Base-by-base conservation (phyloP, 2,329 filamentous ascomycete genomes). In the Aspergillus neoniger region DNA sequence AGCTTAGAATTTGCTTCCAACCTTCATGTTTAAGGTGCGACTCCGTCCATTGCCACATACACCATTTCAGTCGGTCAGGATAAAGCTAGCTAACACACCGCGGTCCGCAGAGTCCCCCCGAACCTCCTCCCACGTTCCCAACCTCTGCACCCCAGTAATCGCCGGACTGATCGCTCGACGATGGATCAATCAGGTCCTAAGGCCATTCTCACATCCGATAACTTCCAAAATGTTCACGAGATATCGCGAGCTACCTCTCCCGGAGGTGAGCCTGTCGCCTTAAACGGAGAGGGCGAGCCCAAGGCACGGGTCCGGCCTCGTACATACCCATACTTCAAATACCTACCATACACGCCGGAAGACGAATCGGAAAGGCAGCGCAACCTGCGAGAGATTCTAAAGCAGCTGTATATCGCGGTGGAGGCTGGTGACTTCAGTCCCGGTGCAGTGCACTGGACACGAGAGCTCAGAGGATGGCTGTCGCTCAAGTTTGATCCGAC, bases 401-500 rank as follows among this genome's bases (percentile, higher is more conserved):
- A 93, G 75, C 91, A 96, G 72, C 88, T 99, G 30, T 98, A 96
- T 76, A 91, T 97, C 69, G 87, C 94, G 59, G 84, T 99, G 65
- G 89, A 92, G 73, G 90, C 95, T 3, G 92, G 96, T 66, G 95
- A 99, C 77, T 98, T 98, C 77, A 89, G 90, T 23, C 91, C 94
- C 0, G 95, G 95, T 36, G 95, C 94, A 28, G 83, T 96, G 63
- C 94, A 99, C 78, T 99, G 95, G 95, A 97, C 95, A 15, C 88
- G 94, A 67, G 95, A 99, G 84, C 88, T 99, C 51, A 88, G 93
- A 73, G 91, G 90, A 77, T 99, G 96, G 95, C 83, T 99, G 67
- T 91, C 90, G 57, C 87, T 99, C 77, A 99, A 99, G 82, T 99
- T 99, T 74, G 94, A 99, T 79, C 92, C 96, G 74, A 91, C 92